These are phyloP conservation scores for Ophidiomyces ophidiicola DNA, from an alignment of 2,329 filamentous ascomycete species.

Conservation along the genomic window DNA sequence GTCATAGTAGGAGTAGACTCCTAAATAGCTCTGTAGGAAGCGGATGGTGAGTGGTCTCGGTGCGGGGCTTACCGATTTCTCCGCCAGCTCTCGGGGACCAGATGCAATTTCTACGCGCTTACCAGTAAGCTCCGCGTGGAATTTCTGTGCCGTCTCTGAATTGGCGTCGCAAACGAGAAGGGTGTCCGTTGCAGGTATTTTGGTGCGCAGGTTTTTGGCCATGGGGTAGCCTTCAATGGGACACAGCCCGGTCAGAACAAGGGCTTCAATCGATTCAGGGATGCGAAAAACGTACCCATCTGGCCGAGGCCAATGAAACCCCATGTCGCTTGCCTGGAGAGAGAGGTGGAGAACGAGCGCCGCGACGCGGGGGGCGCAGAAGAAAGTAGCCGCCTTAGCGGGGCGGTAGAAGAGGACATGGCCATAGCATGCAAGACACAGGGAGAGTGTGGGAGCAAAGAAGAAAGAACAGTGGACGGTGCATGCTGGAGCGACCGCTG, in stretches of 20 bases:
- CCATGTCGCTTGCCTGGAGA: constrained; percentile 39
- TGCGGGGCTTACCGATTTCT: constrained; percentile 48
- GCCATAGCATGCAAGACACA: not conserved
- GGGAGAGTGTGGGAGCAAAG: not conserved
- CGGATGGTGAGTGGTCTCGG: not conserved
- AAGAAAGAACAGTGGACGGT: too few relatives aligned
- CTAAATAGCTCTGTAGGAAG: too few relatives aligned
- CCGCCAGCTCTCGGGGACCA: constrained; percentile 50
- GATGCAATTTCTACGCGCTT: constrained; percentile 44
- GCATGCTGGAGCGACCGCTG: too few relatives aligned
- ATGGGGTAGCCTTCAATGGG: constrained; percentile 52
- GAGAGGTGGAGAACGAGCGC: constrained; percentile 37
- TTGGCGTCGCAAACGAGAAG: constrained; percentile 57
- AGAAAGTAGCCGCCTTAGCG: constrained; percentile 10
- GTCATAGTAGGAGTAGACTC: too few relatives aligned
- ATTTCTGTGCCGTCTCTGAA: constrained; percentile 42
- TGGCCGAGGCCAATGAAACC: constrained; percentile 49
- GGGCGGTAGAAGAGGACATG: constrained; percentile 2
- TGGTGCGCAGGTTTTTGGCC: constrained; percentile 57
- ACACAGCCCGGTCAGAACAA: not conserved
- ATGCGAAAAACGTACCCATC: constrained; percentile 40
- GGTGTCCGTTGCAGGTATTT: constrained; percentile 50
- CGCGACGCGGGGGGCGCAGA: not conserved
- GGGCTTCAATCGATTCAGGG: not conserved
- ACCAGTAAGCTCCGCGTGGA: constrained; percentile 43